A percentile compares a stretch with the other conserved stretches of the same genome.
These are phyloP conservation scores for Fagopyrum esculentum DNA, from an alignment of 148 eudicot species.

Conservation along the genomic window DNA sequence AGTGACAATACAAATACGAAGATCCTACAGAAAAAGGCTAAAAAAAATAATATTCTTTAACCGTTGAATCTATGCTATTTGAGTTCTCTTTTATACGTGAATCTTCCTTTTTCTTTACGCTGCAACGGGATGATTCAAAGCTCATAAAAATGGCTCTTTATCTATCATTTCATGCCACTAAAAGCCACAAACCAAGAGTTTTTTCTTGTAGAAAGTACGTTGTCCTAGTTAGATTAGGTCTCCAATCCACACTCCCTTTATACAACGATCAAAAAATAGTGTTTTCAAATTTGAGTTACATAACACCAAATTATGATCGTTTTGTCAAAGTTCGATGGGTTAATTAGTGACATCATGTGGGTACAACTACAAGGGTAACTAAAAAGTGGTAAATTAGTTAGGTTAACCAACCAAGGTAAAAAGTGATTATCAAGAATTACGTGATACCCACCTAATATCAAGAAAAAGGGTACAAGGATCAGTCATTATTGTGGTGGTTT, in stretches of 20 bases:
- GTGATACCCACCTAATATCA: not conserved
- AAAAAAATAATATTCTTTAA: not conserved
- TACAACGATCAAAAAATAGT: not conserved
- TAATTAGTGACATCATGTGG: no score
- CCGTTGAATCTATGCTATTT: not conserved
- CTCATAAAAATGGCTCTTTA: slow-evolving; percentile 3
- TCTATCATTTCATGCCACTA: slow-evolving; percentile 4
- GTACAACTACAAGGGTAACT: not conserved
- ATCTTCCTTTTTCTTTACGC: not conserved
- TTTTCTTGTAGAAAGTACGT: not conserved
- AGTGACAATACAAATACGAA: not conserved
- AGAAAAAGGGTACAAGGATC: not conserved
- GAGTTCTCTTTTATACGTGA: slow-evolving; percentile 4
- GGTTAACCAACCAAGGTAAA: not conserved
- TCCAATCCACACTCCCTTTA: not conserved
- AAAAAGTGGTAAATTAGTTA: not conserved
- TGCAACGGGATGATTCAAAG: slow-evolving; percentile 10
- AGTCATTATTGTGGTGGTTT: slow-evolving; percentile 3
- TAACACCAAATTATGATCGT: slow-evolving; percentile 1
- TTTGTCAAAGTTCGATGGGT: not conserved
- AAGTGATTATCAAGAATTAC: not conserved
- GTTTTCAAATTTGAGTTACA: slow-evolving; percentile 1
- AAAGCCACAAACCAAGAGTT: not conserved
- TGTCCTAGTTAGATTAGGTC: not conserved
- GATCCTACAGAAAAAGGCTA: not conserved